A percentile compares a stretch with the other conserved stretches of the same genome.
Evolutionary conservation across 2,329 filamentous ascomycete genomes (phyloP).

Genomic region (Ceratocystis colombiana): DNA sequence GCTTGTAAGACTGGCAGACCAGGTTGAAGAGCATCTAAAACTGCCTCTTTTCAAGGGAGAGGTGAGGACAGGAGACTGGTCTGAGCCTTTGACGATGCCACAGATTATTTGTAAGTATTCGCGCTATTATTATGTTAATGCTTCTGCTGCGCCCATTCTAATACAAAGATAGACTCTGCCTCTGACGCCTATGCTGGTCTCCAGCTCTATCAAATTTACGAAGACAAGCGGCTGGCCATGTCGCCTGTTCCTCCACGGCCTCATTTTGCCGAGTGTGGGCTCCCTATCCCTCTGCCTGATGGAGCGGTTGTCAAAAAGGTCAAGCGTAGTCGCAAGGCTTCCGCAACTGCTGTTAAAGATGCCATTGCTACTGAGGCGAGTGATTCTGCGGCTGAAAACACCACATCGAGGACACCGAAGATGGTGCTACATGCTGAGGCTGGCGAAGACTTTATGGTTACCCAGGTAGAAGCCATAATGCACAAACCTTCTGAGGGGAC

Average conservation of each 20-base stretch:
- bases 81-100: constrained; percentile 45
- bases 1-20: constrained; percentile 55
- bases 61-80: constrained; percentile 70
- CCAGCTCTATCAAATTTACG: constrained; percentile 61
- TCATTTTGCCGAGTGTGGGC: constrained; percentile 53
- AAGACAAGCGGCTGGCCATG: constrained; percentile 56
- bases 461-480: constrained; percentile 9
- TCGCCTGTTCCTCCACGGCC: constrained; percentile 62
- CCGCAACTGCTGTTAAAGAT: not conserved
- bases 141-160: not conserved
- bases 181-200: constrained; percentile 73
- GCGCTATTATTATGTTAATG: not conserved
- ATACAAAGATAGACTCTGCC: constrained; percentile 51
- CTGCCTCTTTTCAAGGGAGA: constrained; percentile 67
- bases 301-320: constrained; percentile 32
- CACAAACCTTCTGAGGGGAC: constrained; percentile 1
- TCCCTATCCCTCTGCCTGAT: constrained; percentile 50
- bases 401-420: not conserved
- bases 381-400: not conserved
- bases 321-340: constrained; percentile 18
- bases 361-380: not conserved
- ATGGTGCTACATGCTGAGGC: not conserved
- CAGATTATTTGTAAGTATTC: constrained; percentile 59
- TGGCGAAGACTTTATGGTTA: not conserved
- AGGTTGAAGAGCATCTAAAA: constrained; percentile 60